Percentiles rank a stretch among this genome's conserved stretches.
These are phyloP conservation scores for Starmera caribaea DNA, from an alignment of 805 yeast genomes.

Conservation along the genomic window DNA sequence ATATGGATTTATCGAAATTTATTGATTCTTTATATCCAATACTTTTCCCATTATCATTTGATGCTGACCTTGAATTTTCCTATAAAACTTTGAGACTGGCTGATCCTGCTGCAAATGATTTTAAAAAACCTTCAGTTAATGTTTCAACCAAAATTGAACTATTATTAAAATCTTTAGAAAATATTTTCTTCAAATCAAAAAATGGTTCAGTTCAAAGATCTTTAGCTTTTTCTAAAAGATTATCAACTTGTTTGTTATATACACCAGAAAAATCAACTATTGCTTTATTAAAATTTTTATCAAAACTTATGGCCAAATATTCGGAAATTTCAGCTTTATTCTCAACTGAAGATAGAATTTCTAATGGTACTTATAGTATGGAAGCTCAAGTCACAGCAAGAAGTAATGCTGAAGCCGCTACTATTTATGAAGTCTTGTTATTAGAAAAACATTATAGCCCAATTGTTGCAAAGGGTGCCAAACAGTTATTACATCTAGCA, in stretches of 20 bases:
- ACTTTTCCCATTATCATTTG: constrained; percentile 59
- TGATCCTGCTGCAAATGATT: constrained; percentile 53
- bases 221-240: constrained; percentile 72
- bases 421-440: constrained; percentile 79
- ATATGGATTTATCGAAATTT: constrained; percentile 75
- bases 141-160: constrained; percentile 86
- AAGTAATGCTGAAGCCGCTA: constrained; percentile 80
- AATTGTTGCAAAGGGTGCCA: constrained; percentile 59
- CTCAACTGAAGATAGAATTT: constrained; percentile 81
- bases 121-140: constrained; percentile 63
- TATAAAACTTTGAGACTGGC: constrained; percentile 71
- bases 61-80: constrained; percentile 79
- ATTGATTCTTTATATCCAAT: constrained; percentile 65
- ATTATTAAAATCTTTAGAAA: constrained; percentile 66
- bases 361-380: constrained; percentile 66
- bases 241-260: constrained; percentile 57
- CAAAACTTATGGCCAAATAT: constrained; percentile 62
- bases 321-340: constrained; percentile 67
- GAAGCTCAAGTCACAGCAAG: constrained; percentile 62
- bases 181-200: constrained; percentile 67
- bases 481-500: constrained; percentile 28
- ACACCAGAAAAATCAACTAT: constrained; percentile 83
- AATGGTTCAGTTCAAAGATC: constrained; percentile 62
- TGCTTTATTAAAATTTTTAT: constrained; percentile 70
- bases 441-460: constrained; percentile 81